phyloP scores from a whole-genome alignment of 164 flowering plant species.

The Pachysandra terminalis region DNA sequence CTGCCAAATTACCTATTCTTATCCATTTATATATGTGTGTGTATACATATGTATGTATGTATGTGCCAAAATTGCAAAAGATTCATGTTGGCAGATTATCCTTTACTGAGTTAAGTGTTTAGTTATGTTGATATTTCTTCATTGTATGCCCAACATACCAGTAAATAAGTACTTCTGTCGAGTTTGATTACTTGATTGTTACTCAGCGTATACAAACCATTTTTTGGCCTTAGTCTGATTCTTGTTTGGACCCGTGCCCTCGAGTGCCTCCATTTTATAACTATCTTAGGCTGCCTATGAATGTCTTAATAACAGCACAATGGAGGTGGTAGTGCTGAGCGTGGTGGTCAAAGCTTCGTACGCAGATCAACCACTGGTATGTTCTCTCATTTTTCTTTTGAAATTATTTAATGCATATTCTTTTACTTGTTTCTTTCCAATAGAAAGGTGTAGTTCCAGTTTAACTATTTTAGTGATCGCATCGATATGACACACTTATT shows the following conservation, averaged over 20 bases:
- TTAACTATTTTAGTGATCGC: too few relatives aligned
- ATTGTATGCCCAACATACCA: neutral
- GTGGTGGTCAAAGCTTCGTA: slow-evolving; percentile 54
- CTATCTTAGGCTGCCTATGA: slow-evolving; percentile 71
- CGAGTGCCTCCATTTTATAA: slow-evolving; percentile 46
- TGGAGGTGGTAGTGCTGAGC: slow-evolving; percentile 71
- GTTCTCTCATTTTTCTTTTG: slow-evolving; percentile 9
- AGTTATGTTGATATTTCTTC: neutral
- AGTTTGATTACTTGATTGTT: slow-evolving; percentile 27
- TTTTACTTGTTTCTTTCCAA: neutral
- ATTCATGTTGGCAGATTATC: neutral
- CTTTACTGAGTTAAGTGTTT: neutral
- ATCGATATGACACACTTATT: too few relatives aligned
- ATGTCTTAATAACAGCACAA: slow-evolving; percentile 90
- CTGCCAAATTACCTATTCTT: too few relatives aligned
- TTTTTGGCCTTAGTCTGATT: slow-evolving; percentile 39
- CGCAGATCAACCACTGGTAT: slow-evolving; percentile 50
- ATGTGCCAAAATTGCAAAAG: neutral
- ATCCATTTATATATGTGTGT: too few relatives aligned
- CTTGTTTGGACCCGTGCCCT: slow-evolving; percentile 46
- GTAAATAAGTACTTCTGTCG: slow-evolving; percentile 11
- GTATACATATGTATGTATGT: too few relatives aligned
- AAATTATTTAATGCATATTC: neutral
- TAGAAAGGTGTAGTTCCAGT: too few relatives aligned
- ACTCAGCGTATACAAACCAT: slow-evolving; percentile 32